Percentiles rank a stretch among this genome's conserved stretches.
phyloP scores from a whole-genome alignment of 164 flowering plant species.

The Macadamia integrifolia region DNA sequence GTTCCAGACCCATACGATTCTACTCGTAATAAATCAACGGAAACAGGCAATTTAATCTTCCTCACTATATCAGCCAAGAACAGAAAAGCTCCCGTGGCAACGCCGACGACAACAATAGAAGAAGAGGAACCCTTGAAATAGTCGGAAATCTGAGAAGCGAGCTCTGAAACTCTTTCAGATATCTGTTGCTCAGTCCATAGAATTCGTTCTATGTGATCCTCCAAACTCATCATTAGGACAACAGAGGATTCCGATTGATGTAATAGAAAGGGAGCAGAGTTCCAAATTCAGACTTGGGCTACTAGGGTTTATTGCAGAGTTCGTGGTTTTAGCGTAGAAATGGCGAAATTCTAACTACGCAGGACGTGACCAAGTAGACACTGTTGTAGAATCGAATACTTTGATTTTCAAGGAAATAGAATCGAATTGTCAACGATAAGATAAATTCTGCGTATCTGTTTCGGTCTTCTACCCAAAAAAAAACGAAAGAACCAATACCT shows the following conservation, averaged over 20 bases:
- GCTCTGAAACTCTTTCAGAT: conserved; percentile 41
- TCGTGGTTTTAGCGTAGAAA: background rate
- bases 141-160: conserved; percentile 49
- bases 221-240: conserved; percentile 23
- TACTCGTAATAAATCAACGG: conserved; percentile 62
- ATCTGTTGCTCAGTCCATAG: conserved; percentile 54
- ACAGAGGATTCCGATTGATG: background rate
- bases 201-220: conserved; percentile 53
- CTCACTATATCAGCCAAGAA: conserved; percentile 77
- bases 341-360: background rate
- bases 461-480: no score
- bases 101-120: conserved; percentile 58
- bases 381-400: no score
- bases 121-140: conserved; percentile 30
- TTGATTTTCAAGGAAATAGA: no score
- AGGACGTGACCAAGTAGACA: background rate
- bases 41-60: conserved; percentile 41
- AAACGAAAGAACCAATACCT: no score
- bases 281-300: background rate
- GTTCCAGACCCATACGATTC: conserved; percentile 83
- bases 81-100: conserved; percentile 88
- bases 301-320: background rate
- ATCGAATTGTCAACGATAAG: no score
- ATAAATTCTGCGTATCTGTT: no score
- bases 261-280: background rate